Base-by-base conservation (phyloP, 441 rosid genomes). In the Gossypium gossypioides region DNA sequence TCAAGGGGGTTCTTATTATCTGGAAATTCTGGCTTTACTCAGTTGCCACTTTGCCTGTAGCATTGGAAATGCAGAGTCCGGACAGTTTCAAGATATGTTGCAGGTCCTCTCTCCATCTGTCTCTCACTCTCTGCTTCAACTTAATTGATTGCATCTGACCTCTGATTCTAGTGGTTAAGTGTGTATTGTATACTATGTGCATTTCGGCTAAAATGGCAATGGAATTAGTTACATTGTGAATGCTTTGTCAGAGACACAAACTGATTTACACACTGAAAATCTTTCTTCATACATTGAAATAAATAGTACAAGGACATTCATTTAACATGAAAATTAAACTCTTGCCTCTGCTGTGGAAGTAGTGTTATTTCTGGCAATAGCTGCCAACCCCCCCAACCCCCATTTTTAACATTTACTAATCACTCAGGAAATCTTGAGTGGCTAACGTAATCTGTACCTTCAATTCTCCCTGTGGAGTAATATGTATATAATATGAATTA, bases 271-370 rank as follows among this genome's bases (percentile, higher is more conserved):
- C 58, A 6, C 71, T 42, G 13, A 5, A 58, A 52, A 25, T 18
- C 16, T 59, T 58, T 42, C 52, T 71, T 56, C 60, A 58, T 71
- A 71, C 25, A 71, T 54, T 32, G 61, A 69, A 71, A 40, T 63
- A 71, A 42, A 57, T 40, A 18, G 16, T 57, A 42, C 40, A 71
- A 57, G 12, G 51, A 70, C 42, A 56, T 57, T 57, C 25, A 24
- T 57, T 57, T 22, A 18, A 24, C 32, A 58, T 42, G 29, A 56
- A 32, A 70, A 40, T 42, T 55, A 1, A 13, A 12, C 29, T 70
- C 29, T 21, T 70, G 37, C 37, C 3, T 50, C 34, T n/a, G 21
- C 34, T 6, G 52, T 37, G 21, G 62, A 55, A 37, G 54, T 40
- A 70, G 21, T 40, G 63, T 55, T 70, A 37, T 69, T 19, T 27